Evolutionary conservation across 345 rosid species (phyloP), one percentile per base, ranked within the genome.

Genomic region (Viola odorata): DNA sequence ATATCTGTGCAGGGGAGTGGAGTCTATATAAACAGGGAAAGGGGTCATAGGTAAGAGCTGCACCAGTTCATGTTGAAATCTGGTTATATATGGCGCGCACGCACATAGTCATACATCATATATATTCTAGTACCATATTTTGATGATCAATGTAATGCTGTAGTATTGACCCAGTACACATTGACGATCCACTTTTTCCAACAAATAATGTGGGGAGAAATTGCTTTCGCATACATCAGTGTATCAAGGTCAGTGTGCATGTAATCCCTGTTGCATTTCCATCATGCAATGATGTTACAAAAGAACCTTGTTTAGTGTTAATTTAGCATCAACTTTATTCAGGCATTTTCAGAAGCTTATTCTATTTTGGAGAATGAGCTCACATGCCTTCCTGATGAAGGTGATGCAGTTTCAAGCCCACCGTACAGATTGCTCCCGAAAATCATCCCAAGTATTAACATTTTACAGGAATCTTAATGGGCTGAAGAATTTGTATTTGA

Each of bases 271-370:
- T 44, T 65, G 37, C 50, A 6, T 47, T n/a, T 11, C 50, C 50
- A 47, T 47, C 50, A 47, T 47, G 50, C 50, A 47, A 47, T 47
- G 5, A 47, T 47, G 7, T 47, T 7, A 23, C 9, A 62, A 14
- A 37, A 45, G 17, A 13, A 15, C 36, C 32, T 23, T 23, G 32
- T 23, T 23, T 23, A 23, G 32, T 23, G 32, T 23, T 23, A 23
- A 23, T 23, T 23, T 2, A 23, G 32, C 2, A 23, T 0, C 32
- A 23, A 23, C 32, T 53, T 45, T 74, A 32, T 83, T 79, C 84
- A 92, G 96, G 96, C 98, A 59, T 92, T 92, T 78, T 83, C 98
- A 23, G 98, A 92, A 68, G 98, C 98, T 41, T 85, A 85, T 80
- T 77, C 91, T 63, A 53, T 78, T 64, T 75, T 92, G 76, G 94